Percentiles rank a stretch among this genome's conserved stretches.
Conservation (phyloP, 768 basidiomycete genomes). For the Lactifluus rugatus region DNA sequence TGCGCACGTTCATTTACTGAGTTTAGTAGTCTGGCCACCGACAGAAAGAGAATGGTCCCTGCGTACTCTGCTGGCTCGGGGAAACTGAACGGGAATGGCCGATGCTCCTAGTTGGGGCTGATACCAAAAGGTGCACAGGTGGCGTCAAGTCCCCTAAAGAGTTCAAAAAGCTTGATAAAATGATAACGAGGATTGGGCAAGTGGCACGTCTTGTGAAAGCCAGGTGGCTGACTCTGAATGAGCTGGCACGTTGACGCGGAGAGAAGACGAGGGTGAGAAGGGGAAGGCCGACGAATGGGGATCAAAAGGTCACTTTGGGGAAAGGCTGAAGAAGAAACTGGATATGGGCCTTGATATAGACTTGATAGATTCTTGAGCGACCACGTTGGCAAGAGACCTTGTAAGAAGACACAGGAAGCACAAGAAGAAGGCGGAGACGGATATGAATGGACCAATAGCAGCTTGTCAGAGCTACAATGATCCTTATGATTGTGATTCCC, state of each 20-base stretch:
- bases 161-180: conserved; percentile 1
- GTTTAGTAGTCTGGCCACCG: neutral
- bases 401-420: neutral
- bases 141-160: neutral
- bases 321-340: neutral
- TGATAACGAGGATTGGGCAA: conserved; percentile 9
- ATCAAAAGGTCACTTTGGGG: neutral
- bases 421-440: neutral
- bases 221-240: conserved; percentile 14
- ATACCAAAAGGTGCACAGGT: neutral
- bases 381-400: neutral
- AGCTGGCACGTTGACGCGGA: conserved; percentile 6
- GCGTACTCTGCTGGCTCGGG: neutral
- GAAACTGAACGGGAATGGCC: neutral
- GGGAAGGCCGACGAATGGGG: neutral
- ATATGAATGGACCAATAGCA: neutral
- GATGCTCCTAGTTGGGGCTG: neutral
- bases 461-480: neutral
- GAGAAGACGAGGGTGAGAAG: neutral
- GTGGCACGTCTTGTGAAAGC: conserved; percentile 5
- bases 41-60: conserved; percentile 7
- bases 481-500: neutral
- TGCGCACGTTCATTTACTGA: conserved; percentile 10
- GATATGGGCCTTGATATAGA: conserved; percentile 9
- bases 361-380: conserved; percentile 5